Percentiles rank a stretch among this genome's conserved stretches.
These are phyloP conservation scores for Flueggea neowawraea DNA, from an alignment of 441 rosid species.

Conservation along the genomic window DNA sequence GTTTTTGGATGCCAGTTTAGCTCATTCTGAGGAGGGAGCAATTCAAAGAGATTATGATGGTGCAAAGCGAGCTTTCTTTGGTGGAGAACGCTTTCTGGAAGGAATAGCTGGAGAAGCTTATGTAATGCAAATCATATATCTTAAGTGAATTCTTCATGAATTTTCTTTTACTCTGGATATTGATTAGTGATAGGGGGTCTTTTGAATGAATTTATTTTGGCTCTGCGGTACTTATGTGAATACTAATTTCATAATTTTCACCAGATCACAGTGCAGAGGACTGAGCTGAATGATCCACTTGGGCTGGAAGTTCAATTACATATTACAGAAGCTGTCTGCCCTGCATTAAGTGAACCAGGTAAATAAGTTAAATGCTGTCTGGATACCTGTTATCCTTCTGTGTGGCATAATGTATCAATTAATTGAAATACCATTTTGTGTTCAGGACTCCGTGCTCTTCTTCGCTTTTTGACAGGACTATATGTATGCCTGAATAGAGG, in stretches of 20 bases:
- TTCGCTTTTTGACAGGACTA: slow-evolving; percentile 94
- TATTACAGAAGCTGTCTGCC: slow-evolving; percentile 94
- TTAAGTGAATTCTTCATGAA: slow-evolving; percentile 19
- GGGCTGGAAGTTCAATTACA: slow-evolving; percentile 99
- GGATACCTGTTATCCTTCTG: slow-evolving; percentile 1
- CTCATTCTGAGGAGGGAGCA: slow-evolving; percentile 53
- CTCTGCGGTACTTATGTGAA: not conserved
- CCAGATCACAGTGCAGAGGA: slow-evolving; percentile 97
- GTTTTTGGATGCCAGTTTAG: slow-evolving; percentile 91
- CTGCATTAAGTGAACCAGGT: slow-evolving; percentile 99
- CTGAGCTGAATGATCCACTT: slow-evolving; percentile 84
- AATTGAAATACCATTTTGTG: slow-evolving; percentile 9
- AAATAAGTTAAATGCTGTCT: slow-evolving; percentile 15
- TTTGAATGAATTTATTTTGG: slow-evolving; percentile 2
- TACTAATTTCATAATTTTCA: slow-evolving; percentile 19
- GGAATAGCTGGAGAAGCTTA: slow-evolving; percentile 97
- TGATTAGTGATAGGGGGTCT: slow-evolving; percentile 9
- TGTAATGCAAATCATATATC: slow-evolving; percentile 42
- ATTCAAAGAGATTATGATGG: slow-evolving; percentile 95
- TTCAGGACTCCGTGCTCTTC: slow-evolving; percentile 97
- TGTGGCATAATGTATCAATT: slow-evolving; percentile 8
- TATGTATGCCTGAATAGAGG: slow-evolving; percentile 94
- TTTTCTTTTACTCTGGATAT: slow-evolving; percentile 15
- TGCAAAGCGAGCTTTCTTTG: slow-evolving; percentile 97
- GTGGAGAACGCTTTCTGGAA: slow-evolving; percentile 96